phyloP scores from a whole-genome alignment of 2,329 filamentous ascomycete species.

The Lithohypha guttulata region DNA sequence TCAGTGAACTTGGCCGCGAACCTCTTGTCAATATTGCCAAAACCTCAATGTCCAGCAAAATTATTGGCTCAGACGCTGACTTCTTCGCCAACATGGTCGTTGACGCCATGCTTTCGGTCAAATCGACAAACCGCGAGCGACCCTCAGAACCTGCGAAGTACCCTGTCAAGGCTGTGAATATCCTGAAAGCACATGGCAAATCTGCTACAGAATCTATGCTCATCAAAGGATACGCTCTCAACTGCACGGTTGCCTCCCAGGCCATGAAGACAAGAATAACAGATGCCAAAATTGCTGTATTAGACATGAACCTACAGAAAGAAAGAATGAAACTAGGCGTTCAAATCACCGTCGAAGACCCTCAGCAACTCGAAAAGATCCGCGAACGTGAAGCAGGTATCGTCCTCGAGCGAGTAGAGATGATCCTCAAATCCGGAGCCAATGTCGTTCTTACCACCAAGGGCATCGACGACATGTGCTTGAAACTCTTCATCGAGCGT shows the following conservation, averaged over 20 bases:
- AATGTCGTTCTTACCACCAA: constrained; percentile 97
- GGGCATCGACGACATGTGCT: constrained; percentile 89
- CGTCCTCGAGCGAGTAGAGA: constrained; percentile 83
- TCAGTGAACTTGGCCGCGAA: constrained; percentile 80
- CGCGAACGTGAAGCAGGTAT: constrained; percentile 85
- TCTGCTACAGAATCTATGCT: constrained; percentile 76
- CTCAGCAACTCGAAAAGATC: constrained; percentile 94
- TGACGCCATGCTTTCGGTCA: constrained; percentile 90
- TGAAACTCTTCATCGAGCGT: constrained; percentile 90
- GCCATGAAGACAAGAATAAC: constrained; percentile 89
- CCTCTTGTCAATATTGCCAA: constrained; percentile 91
- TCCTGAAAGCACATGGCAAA: constrained; percentile 97
- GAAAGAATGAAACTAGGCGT: constrained; percentile 98
- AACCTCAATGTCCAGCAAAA: constrained; percentile 99
- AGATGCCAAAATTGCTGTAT: constrained; percentile 90
- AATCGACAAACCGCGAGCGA: constrained; percentile 71
- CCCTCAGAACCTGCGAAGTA: constrained; percentile 70
- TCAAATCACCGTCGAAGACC: constrained; percentile 95
- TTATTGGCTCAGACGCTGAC: constrained; percentile 88
- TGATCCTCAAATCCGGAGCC: constrained; percentile 94
- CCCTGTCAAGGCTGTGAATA: constrained; percentile 97
- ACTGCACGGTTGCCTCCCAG: constrained; percentile 97
- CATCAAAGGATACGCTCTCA: constrained; percentile 92
- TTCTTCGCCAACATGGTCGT: constrained; percentile 98
- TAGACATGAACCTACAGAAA: constrained; percentile 98